These are phyloP conservation scores for Boechera divaricarpa DNA, from an alignment of 345 rosid genomes.

Conservation along the genomic window DNA sequence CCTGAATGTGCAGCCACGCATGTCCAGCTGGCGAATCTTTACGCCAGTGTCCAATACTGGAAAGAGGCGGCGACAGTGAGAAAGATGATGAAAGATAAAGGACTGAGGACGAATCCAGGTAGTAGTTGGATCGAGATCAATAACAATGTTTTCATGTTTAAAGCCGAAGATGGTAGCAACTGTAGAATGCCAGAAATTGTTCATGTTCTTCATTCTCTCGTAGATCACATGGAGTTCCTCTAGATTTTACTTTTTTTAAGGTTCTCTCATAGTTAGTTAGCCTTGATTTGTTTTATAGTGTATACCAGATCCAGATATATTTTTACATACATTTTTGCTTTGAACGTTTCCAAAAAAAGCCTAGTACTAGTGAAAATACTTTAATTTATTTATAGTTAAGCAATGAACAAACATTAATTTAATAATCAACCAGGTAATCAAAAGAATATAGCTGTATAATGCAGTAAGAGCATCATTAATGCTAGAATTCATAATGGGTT, in stretches of 20 bases:
- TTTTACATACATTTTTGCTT: neutral
- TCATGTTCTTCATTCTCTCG: constrained; percentile 53
- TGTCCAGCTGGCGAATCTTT: constrained; percentile 76
- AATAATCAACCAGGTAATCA: neutral
- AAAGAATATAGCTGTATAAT: constrained; percentile 13
- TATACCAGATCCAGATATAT: neutral
- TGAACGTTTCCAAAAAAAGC: neutral
- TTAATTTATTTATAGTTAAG: neutral
- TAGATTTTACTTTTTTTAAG: neutral
- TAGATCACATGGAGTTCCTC: constrained; percentile 51
- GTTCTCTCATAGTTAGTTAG: neutral
- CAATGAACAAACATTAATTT: neutral
- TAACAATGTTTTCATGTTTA: constrained; percentile 64
- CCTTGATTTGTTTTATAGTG: neutral
- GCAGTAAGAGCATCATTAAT: neutral
- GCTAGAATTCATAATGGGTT: too few relatives aligned
- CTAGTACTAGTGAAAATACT: neutral
- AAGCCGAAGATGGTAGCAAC: constrained; percentile 70
- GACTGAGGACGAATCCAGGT: constrained; percentile 73
- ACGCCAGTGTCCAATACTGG: constrained; percentile 72
- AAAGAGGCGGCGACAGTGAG: constrained; percentile 73
- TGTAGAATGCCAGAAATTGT: constrained; percentile 50
- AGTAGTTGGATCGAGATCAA: constrained; percentile 87
- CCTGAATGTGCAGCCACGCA: constrained; percentile 84
- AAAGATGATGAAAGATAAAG: constrained; percentile 81